Conservation (phyloP, 257 asterid genomes). For the Fraxinus excelsior region DNA sequence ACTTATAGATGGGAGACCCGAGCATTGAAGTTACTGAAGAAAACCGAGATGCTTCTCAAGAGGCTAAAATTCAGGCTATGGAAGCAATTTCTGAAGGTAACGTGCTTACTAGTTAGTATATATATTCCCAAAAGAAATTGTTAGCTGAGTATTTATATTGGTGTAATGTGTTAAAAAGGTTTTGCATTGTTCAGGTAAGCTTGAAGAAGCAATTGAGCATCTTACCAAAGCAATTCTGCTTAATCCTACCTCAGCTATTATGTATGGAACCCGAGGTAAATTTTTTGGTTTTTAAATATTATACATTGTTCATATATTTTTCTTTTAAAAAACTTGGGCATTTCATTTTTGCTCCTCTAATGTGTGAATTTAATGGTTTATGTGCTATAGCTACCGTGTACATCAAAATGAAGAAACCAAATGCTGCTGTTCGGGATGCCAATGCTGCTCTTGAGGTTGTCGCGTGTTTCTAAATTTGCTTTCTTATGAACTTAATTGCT, state of each 20-base stretch:
- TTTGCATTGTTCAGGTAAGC: slow-evolving; percentile 55
- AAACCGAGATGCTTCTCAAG: slow-evolving; percentile 92
- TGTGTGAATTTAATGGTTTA: slow-evolving; percentile 17
- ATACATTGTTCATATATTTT: not conserved
- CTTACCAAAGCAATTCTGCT: slow-evolving; percentile 80
- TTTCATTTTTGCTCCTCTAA: not conserved
- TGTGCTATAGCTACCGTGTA: slow-evolving; percentile 68
- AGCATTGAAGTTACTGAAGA: slow-evolving; percentile 87
- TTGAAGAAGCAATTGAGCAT: slow-evolving; percentile 79
- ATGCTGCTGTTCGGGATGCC: slow-evolving; percentile 97
- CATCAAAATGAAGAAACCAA: slow-evolving; percentile 95
- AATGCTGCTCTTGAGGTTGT: slow-evolving; percentile 89
- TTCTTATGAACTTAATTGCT: not conserved
- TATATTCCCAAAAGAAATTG: not conserved
- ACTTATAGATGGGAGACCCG: slow-evolving; percentile 85
- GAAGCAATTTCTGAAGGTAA: slow-evolving; percentile 95
- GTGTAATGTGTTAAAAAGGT: slow-evolving; percentile 3
- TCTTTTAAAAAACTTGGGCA: not conserved
- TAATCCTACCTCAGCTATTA: slow-evolving; percentile 93
- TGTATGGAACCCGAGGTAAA: slow-evolving; percentile 90
- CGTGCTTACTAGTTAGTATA: not conserved
- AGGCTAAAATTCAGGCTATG: slow-evolving; percentile 83
- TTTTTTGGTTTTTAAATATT: not conserved
- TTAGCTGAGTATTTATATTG: not conserved
- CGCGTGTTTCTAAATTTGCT: slow-evolving; percentile 7